Evolutionary conservation across 495 filamentous ascomycete species (phyloP).

Genomic region (Penicillium egyptiacum): DNA sequence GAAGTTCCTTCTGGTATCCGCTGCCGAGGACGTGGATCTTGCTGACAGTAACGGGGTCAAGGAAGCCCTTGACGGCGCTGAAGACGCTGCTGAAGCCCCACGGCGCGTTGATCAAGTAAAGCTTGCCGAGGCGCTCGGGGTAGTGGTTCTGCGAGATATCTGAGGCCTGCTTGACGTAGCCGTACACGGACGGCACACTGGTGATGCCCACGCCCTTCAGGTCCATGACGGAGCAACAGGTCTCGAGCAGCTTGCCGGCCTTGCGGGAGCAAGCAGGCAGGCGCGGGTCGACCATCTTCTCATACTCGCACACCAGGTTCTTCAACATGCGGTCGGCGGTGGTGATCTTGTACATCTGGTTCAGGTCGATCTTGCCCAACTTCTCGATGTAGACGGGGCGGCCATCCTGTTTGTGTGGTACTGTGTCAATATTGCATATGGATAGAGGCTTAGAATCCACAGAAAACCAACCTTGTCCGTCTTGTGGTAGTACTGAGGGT

Average conservation of each 20-base stretch:
- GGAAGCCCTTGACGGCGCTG: constrained; percentile 80
- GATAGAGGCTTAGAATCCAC: background rate
- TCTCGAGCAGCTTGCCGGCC: constrained; percentile 84
- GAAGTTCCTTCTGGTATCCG: constrained; percentile 77
- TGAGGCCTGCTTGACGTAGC: constrained; percentile 76
- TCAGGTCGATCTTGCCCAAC: constrained; percentile 88
- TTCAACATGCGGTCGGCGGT: constrained; percentile 89
- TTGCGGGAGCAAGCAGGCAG: constrained; percentile 95
- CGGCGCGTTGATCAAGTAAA: constrained; percentile 96
- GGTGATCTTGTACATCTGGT: constrained; percentile 89
- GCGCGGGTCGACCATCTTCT: constrained; percentile 89
- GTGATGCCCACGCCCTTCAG: constrained; percentile 86
- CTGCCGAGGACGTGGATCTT: constrained; percentile 92
- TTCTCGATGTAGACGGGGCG: constrained; percentile 97
- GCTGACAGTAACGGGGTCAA: constrained; percentile 92
- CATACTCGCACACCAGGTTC: constrained; percentile 95
- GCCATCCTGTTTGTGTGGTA: constrained; percentile 65
- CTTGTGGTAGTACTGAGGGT: constrained; percentile 99
- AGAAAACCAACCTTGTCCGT: constrained; percentile 77
- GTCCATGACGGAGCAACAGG: constrained; percentile 96
- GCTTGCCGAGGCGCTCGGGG: constrained; percentile 83
- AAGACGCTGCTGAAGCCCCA: constrained; percentile 89
- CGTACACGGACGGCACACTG: constrained; percentile 78
- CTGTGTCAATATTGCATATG: constrained; percentile 12
- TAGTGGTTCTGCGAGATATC: constrained; percentile 97